Percentiles rank a stretch among this genome's conserved stretches.
These are phyloP conservation scores for Tolypocladium endophyticum DNA, from an alignment of 2,329 filamentous ascomycete genomes.

Conservation along the genomic window DNA sequence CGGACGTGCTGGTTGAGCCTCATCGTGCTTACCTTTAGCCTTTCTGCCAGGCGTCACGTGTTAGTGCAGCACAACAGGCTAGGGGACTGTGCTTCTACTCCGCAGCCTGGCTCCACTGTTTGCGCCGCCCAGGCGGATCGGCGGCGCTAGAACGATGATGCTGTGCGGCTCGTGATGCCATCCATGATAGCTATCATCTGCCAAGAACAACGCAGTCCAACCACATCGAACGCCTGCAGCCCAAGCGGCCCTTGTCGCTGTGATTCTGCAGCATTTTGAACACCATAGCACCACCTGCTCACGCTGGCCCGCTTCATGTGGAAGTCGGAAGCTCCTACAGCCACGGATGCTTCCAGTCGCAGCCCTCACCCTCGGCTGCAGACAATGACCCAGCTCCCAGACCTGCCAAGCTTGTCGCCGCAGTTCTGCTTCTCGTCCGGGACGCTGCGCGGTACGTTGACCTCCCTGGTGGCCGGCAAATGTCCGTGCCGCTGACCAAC, in stretches of 20 bases:
- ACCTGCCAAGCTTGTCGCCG: conserved; percentile 48
- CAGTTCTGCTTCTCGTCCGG: conserved; percentile 70
- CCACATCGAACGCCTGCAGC: neutral
- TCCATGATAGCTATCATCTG: neutral
- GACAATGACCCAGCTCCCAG: conserved; percentile 36
- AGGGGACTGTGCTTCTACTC: too few species aligned
- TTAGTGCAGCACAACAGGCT: too few species aligned
- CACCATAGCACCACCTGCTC: conserved; percentile 5
- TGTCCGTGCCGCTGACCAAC: neutral
- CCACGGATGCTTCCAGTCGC: conserved; percentile 22
- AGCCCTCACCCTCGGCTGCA: conserved; percentile 17
- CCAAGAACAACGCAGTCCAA: neutral
- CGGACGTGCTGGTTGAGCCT: too few species aligned
- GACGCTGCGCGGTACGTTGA: conserved; percentile 51
- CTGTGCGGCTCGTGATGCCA: neutral
- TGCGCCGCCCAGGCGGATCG: neutral
- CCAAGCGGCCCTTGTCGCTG: neutral
- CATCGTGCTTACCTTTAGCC: too few species aligned
- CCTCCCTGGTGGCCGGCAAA: neutral
- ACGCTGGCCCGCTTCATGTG: conserved; percentile 41
- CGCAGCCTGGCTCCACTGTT: neutral
- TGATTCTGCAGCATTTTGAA: neutral
- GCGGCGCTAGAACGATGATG: neutral
- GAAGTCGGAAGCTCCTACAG: conserved; percentile 29
- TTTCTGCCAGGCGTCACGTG: too few species aligned